Conservation (phyloP, 2,329 filamentous ascomycete genomes). For the Fusarium stilboides region DNA sequence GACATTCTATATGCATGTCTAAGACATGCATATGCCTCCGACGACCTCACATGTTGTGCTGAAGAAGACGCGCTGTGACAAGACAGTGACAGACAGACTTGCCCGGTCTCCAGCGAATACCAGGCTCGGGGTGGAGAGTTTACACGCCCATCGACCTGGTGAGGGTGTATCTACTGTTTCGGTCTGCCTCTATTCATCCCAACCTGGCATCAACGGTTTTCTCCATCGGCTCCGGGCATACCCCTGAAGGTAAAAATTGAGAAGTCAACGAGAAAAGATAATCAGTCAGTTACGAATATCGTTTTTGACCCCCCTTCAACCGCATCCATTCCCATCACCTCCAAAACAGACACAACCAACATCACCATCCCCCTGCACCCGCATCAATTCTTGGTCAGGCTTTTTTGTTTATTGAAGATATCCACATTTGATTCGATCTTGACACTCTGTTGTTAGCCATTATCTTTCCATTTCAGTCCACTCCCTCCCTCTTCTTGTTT, state of each 20-base stretch:
- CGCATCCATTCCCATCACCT: slow-evolving; percentile 25
- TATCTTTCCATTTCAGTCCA: slow-evolving; percentile 22
- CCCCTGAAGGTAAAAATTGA: slow-evolving; percentile 24
- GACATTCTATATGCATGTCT: slow-evolving; percentile 57
- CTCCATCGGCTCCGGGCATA: slow-evolving; percentile 25
- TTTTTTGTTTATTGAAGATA: slow-evolving; percentile 34
- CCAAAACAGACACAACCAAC: slow-evolving; percentile 25
- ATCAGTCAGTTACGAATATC: slow-evolving; percentile 34
- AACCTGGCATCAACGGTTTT: slow-evolving; percentile 22
- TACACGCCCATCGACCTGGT: slow-evolving; percentile 3
- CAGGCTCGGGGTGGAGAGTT: neutral
- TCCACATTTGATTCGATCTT: slow-evolving; percentile 21
- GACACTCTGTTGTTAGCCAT: slow-evolving; percentile 3
- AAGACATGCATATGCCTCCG: slow-evolving; percentile 52
- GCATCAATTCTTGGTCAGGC: slow-evolving; percentile 45
- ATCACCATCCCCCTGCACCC: slow-evolving; percentile 39
- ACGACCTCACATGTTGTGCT: slow-evolving; percentile 46
- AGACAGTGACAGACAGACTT: slow-evolving; percentile 19
- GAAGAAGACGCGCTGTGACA: slow-evolving; percentile 31
- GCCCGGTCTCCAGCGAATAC: neutral
- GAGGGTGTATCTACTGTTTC: slow-evolving; percentile 4
- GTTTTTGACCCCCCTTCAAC: slow-evolving; percentile 27
- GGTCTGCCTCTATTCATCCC: slow-evolving; percentile 19
- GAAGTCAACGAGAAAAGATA: slow-evolving; percentile 30
- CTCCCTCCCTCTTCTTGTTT: slow-evolving; percentile 35